Percentiles rank a stretch among this genome's conserved stretches.
These are phyloP conservation scores for Neoscytalidium dimidiatum DNA, from an alignment of 2,329 filamentous ascomycete genomes.

Conservation along the genomic window DNA sequence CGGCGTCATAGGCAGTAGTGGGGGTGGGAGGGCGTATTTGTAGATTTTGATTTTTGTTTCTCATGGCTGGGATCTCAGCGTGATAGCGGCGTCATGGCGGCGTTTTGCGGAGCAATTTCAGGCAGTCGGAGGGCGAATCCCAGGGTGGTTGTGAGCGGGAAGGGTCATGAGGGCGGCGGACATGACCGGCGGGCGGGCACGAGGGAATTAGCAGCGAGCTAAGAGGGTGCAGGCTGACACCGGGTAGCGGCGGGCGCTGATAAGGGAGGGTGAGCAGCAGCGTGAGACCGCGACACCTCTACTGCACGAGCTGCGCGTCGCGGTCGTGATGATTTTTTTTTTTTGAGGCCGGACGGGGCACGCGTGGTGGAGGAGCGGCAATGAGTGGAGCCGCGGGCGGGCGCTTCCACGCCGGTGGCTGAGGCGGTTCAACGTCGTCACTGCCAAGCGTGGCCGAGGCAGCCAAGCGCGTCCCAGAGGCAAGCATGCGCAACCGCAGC, in stretches of 20 bases:
- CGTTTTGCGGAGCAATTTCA: neutral
- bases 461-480: slow-evolving; percentile 4
- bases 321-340: neutral
- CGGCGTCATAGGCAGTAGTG: too few relatives aligned
- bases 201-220: neutral
- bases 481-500: neutral
- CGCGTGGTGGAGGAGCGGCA: neutral
- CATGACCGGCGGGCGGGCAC: slow-evolving; percentile 4
- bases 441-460: slow-evolving; percentile 15
- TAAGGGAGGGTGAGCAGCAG: neutral
- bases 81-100: slow-evolving; percentile 4
- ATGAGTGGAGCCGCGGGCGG: neutral
- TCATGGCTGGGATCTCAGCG: neutral
- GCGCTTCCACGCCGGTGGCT: neutral
- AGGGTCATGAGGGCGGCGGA: slow-evolving; percentile 4
- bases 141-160: neutral
- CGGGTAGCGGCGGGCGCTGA: neutral
- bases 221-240: slow-evolving; percentile 3
- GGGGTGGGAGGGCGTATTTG: neutral
- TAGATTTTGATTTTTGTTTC: neutral
- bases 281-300: neutral
- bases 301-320: neutral
- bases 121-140: neutral
- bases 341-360: neutral
- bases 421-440: slow-evolving; percentile 8